Evolutionary conservation across 768 basidiomycete genomes (phyloP).

Genomic region (Lactarius quietus): DNA sequence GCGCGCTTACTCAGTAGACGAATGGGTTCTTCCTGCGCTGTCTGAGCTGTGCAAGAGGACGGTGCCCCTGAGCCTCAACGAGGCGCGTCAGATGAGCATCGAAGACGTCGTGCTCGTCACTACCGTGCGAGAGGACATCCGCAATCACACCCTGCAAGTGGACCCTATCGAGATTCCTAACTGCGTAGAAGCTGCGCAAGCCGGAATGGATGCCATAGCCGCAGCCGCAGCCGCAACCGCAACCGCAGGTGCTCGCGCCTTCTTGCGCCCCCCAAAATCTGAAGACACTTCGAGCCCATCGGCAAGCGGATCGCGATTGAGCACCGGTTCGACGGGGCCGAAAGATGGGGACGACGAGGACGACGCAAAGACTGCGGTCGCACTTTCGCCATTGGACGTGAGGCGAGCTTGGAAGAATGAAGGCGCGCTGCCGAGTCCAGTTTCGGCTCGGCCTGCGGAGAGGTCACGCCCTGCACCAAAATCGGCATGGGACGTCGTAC

Average conservation of each 20-base stretch:
- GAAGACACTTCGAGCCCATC: background rate
- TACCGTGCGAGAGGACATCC: slow-evolving; percentile 25
- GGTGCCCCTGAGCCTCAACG: slow-evolving; percentile 17
- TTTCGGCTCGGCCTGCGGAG: background rate
- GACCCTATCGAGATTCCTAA: slow-evolving; percentile 9
- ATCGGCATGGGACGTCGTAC: slow-evolving; percentile 13
- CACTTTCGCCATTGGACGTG: slow-evolving; percentile 3
- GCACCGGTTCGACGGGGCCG: background rate
- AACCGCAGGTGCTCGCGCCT: background rate
- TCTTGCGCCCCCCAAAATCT: background rate
- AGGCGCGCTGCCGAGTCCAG: background rate
- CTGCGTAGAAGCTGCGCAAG: slow-evolving; percentile 14
- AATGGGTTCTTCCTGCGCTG: slow-evolving; percentile 20
- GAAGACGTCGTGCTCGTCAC: slow-evolving; percentile 21
- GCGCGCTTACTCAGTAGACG: slow-evolving; percentile 18
- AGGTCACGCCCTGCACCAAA: background rate
- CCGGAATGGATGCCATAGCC: slow-evolving; percentile 10
- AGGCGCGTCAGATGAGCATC: slow-evolving; percentile 19
- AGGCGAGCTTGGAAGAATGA: background rate
- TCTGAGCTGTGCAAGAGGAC: slow-evolving; percentile 22
- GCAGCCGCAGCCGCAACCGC: background rate
- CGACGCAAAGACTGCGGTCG: slow-evolving; percentile 4
- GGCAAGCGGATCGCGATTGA: background rate
- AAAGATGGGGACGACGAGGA: background rate
- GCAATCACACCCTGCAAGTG: slow-evolving; percentile 4